A percentile compares a stretch with the other conserved stretches of the same genome.
Evolutionary conservation across 2,329 filamentous ascomycete species (phyloP).

Genomic region (Verticillium zaregamsianum): DNA sequence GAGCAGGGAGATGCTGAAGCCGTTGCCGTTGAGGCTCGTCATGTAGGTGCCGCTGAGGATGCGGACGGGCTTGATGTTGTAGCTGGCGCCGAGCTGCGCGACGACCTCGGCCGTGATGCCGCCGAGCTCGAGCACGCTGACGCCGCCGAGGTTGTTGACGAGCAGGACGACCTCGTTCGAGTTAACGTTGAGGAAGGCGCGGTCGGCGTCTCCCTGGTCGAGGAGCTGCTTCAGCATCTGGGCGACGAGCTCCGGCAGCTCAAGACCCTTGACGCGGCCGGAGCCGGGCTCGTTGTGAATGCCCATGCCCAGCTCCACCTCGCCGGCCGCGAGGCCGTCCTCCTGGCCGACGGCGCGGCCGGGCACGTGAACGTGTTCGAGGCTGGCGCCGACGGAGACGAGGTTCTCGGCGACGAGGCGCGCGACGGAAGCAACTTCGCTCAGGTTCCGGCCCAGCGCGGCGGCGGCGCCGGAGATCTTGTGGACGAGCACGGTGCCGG

Average conservation of each 20-base stretch:
- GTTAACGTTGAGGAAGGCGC: slow-evolving; percentile 63
- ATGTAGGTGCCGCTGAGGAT: slow-evolving; percentile 69
- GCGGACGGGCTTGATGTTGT: slow-evolving; percentile 59
- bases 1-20: slow-evolving; percentile 69
- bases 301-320: slow-evolving; percentile 70
- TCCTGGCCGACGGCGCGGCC: slow-evolving; percentile 57
- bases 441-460: slow-evolving; percentile 61
- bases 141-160: slow-evolving; percentile 72
- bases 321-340: slow-evolving; percentile 42
- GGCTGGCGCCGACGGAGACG: slow-evolving; percentile 78
- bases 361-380: slow-evolving; percentile 91
- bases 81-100: slow-evolving; percentile 52
- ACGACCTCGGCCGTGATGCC: slow-evolving; percentile 68
- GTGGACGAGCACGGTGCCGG: slow-evolving; percentile 84
- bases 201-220: slow-evolving; percentile 60
- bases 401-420: slow-evolving; percentile 69
- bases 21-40: slow-evolving; percentile 73
- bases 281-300: slow-evolving; percentile 69
- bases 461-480: slow-evolving; percentile 87
- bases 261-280: slow-evolving; percentile 40
- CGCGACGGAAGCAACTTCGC: slow-evolving; percentile 70
- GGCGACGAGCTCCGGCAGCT: slow-evolving; percentile 50
- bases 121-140: slow-evolving; percentile 68
- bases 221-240: slow-evolving; percentile 69
- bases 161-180: slow-evolving; percentile 63